phyloP scores from a whole-genome alignment of 495 filamentous ascomycete genomes.

The Astrothelium macrocarpum region DNA sequence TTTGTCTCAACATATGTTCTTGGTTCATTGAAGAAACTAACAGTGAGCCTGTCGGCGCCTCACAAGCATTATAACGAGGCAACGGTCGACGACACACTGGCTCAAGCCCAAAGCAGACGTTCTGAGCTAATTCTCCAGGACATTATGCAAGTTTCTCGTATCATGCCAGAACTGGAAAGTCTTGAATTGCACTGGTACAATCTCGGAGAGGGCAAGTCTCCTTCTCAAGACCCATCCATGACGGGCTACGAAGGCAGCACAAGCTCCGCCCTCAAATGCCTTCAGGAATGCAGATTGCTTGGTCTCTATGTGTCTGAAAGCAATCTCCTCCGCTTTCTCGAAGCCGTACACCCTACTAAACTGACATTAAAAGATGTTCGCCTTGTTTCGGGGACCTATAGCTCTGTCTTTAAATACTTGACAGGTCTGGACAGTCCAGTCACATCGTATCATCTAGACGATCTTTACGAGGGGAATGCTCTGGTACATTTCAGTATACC shows the following conservation, averaged over 20 bases:
- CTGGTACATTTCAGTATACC: background rate
- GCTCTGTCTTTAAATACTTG: background rate
- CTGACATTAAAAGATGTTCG: background rate
- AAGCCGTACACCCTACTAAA: background rate
- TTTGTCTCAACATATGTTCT: background rate
- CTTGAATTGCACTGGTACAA: background rate
- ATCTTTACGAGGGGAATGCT: background rate
- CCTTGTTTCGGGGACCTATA: background rate
- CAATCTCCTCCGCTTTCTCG: background rate
- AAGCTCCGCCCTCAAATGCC: background rate
- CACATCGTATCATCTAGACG: background rate
- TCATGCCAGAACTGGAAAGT: background rate
- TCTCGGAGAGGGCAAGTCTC: background rate
- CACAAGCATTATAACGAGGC: background rate
- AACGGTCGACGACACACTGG: background rate
- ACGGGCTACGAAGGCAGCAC: background rate
- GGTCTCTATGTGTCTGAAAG: background rate
- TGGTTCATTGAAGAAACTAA: background rate
- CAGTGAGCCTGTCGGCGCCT: background rate
- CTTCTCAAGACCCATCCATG: background rate
- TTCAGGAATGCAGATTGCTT: background rate
- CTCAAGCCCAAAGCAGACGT: background rate
- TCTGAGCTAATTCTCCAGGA: background rate
- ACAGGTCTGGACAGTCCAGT: background rate
- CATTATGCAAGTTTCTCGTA: background rate